Base-by-base conservation (phyloP, 306 rosid genomes). In the Coriaria nepalensis region DNA sequence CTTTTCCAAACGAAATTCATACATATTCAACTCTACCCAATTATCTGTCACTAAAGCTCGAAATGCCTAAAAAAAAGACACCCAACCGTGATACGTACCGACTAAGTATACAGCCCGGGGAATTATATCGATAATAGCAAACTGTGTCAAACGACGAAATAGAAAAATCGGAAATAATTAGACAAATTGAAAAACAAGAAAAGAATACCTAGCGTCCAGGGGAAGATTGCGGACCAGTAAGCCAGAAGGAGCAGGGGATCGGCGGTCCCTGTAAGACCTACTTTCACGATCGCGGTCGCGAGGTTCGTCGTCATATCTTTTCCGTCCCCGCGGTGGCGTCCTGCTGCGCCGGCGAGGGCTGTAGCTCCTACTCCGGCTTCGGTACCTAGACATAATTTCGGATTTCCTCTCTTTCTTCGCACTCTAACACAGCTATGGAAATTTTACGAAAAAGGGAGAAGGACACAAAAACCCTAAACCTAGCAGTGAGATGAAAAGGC, bases 211-310 rank as follows among this genome's bases (percentile, higher is more conserved):
- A n/a, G 94, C 93, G 55, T 82, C 77, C 0, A 92, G 94, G 15
- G 98, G 96, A 4, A 92, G 98, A 68, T 92, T 92, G 43, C 98
- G 96, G 48, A 92, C 87, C 41, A 92, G 96, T 53, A 92, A 68
- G n/a, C 98, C 98, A 12, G 93, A 77, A 59, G 98, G 86, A 50
- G 73, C 76, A 5, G 98, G 96, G 3, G 96, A 92, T 5, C 93
- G 83, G 10, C 86, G 93, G 75, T 92, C 94, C 50, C 94, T 65
- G 61, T 66, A 37, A 14, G 93, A 82, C 67, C 93, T 58, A 64
- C 68, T 55, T 6, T 76, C 93, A n/a, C 67, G 67, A 56, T 61
- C 9, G 47, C 92, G 90, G 33, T 73, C 73, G 40, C 80, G 80
- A 47, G 75, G 67, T 9, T 81, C 87, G 5, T 90, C 95, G 4